phyloP scores from a whole-genome alignment of 352 stramenopile species.

The Phytophthora tubulina region DNA sequence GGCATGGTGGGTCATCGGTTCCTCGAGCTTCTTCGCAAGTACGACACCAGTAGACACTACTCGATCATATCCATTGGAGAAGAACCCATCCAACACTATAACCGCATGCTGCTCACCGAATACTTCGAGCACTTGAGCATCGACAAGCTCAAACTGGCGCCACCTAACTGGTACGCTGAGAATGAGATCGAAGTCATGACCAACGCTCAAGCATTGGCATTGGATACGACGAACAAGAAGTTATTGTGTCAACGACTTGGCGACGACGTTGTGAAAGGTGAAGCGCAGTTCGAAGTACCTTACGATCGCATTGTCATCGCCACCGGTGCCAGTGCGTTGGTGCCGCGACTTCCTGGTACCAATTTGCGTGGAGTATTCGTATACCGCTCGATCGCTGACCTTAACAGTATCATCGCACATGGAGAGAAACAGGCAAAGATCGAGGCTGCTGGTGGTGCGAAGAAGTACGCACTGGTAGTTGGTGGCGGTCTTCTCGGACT shows the following conservation, averaged over 20 bases:
- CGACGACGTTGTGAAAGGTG: conserved; percentile 25
- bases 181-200: conserved; percentile 82
- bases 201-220: conserved; percentile 74
- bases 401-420: conserved; percentile 89
- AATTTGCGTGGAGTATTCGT: conserved; percentile 92
- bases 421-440: conserved; percentile 62
- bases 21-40: conserved; percentile 79
- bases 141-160: conserved; percentile 87
- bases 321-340: conserved; percentile 90
- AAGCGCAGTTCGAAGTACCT: conserved; percentile 61
- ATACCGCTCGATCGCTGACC: conserved; percentile 94
- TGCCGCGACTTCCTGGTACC: conserved; percentile 85
- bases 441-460: conserved; percentile 35
- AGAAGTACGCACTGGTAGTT: conserved; percentile 60
- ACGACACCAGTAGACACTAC: conserved; percentile 68
- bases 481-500: conserved; percentile 89
- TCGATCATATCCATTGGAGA: conserved; percentile 93
- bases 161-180: conserved; percentile 88
- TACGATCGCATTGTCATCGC: conserved; percentile 93
- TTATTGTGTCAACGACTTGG: conserved; percentile 56
- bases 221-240: conserved; percentile 83
- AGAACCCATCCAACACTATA: conserved; percentile 92
- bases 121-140: conserved; percentile 94
- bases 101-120: conserved; percentile 92
- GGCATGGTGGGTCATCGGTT: conserved; percentile 93